phyloP scores from a whole-genome alignment of 2,329 filamentous ascomycete genomes.

The Elsinoe ampelina region DNA sequence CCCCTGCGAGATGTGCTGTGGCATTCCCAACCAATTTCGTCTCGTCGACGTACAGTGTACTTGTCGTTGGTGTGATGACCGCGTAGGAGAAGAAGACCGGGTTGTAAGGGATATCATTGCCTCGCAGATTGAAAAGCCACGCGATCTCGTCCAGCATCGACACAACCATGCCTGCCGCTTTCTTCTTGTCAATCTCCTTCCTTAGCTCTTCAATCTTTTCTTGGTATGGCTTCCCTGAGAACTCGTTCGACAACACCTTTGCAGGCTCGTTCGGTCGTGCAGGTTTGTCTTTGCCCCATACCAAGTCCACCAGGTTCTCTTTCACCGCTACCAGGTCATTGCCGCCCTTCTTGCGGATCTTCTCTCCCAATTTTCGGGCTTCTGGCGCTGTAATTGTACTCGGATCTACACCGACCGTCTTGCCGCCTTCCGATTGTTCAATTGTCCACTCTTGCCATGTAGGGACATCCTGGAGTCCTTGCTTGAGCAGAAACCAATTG shows the following conservation, averaged over 20 bases:
- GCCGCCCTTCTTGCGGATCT: conserved; percentile 78
- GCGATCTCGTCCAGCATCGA: conserved; percentile 95
- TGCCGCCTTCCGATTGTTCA: conserved; percentile 76
- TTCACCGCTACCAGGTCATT: conserved; percentile 63
- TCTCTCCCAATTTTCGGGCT: conserved; percentile 68
- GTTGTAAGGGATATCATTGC: conserved; percentile 93
- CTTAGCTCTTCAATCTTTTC: conserved; percentile 77
- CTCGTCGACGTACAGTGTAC: conserved; percentile 75
- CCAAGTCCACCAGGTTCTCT: conserved; percentile 77
- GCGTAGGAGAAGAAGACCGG: conserved; percentile 98
- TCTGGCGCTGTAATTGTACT: conserved; percentile 68
- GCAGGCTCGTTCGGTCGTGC: conserved; percentile 66
- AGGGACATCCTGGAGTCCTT: conserved; percentile 84
- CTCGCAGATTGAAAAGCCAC: conserved; percentile 96
- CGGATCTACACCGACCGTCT: conserved; percentile 83
- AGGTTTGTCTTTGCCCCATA: conserved; percentile 75
- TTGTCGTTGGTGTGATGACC: conserved; percentile 64
- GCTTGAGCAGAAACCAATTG: conserved; percentile 89
- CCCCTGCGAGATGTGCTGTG: conserved; percentile 59
- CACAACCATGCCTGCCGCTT: conserved; percentile 75
- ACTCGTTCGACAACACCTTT: conserved; percentile 60
- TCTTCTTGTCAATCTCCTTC: conserved; percentile 87
- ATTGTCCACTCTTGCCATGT: conserved; percentile 96
- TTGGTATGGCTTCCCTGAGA: conserved; percentile 71
- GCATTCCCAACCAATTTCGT: conserved; percentile 64